phyloP scores from a whole-genome alignment of 352 stramenopile genomes.

The Globisporangium nunn region DNA sequence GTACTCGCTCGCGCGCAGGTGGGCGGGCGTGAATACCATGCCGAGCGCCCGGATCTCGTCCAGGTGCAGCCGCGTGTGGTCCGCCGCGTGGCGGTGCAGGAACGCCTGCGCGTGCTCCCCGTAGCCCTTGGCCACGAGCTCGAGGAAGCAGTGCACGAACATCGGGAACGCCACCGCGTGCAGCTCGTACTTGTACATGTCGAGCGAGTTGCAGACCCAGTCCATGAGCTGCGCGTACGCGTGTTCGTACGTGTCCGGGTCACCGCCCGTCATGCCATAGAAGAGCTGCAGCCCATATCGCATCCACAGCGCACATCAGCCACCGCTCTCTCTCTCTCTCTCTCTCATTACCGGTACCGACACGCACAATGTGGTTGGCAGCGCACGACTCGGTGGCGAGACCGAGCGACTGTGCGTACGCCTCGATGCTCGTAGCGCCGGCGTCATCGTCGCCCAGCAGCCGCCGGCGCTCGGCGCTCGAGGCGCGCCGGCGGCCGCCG shows the following conservation, averaged over 20 bases:
- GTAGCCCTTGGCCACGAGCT: conserved; percentile 66
- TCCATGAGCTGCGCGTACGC: conserved; percentile 65
- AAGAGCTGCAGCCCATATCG: conserved; percentile 38
- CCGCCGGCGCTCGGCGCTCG: conserved; percentile 10
- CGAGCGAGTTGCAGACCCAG: conserved; percentile 81
- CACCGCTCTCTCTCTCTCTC: not conserved
- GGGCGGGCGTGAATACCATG: conserved; percentile 52
- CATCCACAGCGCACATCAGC: conserved; percentile 3
- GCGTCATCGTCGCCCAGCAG: conserved; percentile 22
- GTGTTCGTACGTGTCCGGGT: conserved; percentile 55
- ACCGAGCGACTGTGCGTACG: conserved; percentile 54
- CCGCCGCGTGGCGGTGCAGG: conserved; percentile 44
- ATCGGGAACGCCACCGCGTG: conserved; percentile 71
- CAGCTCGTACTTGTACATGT: conserved; percentile 84
- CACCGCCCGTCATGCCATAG: conserved; percentile 53
- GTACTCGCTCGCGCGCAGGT: conserved; percentile 71
- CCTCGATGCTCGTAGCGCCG: conserved; percentile 28
- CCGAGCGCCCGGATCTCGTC: conserved; percentile 60
- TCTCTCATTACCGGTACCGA: no score
- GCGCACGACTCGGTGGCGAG: conserved; percentile 66
- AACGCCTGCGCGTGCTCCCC: conserved; percentile 41
- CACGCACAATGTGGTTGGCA: conserved; percentile 65
- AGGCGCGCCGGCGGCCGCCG: conserved; percentile 1
- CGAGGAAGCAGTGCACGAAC: conserved; percentile 80
- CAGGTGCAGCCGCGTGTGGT: conserved; percentile 66